Base-by-base conservation (phyloP, 176 grass and related monocot genomes). In the Avena eriantha region DNA sequence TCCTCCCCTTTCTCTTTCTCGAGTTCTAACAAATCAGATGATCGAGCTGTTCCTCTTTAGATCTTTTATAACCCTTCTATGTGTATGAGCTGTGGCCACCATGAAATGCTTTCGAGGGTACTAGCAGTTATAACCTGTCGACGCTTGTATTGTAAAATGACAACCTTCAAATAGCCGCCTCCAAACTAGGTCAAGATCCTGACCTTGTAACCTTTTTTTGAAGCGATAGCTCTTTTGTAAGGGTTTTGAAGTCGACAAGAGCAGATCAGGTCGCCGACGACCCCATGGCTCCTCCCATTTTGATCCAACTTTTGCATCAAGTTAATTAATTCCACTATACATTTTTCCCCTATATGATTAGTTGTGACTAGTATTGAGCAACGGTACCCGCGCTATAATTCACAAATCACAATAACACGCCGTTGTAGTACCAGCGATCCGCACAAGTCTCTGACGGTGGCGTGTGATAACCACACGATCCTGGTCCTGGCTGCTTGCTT, bases 401-500 rank as follows among this genome's bases (percentile, higher is more conserved):
- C 29, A 29, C 29, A 29, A 29, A 29, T 29, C 71, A 74, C 45
- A 39, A 12, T 74, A 74, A 19, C 69, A 41, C 41, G 0, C 48
- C 12, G 3, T 4, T 21, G 36, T 39, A 39, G 21, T 71, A 43
- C 19, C 69, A 43, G 35, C 41, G 51, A 86, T 39, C 4, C 5
- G 35, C 4, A 39, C 36, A 4, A 39, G 36, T 39, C 36, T 65
- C 15, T 55, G 58, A 67, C n/a, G 55, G 58, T 10, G 45, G 19
- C 79, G n/a, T 8, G 19, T 58, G 7, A n/a, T 5, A 39, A 7
- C 36, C 21, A 60, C 8, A 60, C 8, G 57, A 59, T 57, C 18
- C 18, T 21, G 51, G 16, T 6, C 53, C 16, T 54, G 56, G 7
- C 2, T 80, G 51, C 59, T 72, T 71, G 47, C 84, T 86, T 86